Evolutionary conservation across 345 rosid genomes (phyloP).

Genomic region (Kernera saxatilis): DNA sequence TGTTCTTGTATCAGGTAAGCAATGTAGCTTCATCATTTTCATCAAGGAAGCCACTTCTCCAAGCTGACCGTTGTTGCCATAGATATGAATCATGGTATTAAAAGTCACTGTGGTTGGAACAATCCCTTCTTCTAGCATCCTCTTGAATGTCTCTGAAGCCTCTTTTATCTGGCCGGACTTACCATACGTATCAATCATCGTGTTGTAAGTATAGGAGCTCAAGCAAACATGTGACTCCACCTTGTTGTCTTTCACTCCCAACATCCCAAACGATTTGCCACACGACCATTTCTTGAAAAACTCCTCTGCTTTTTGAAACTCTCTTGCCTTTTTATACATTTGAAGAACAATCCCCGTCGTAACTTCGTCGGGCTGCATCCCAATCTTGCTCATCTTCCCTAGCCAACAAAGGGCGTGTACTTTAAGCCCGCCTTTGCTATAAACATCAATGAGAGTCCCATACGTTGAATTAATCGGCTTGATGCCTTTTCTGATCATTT

Average conservation of each 20-base stretch:
- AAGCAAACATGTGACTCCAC: slow-evolving; percentile 34
- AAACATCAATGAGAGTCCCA: slow-evolving; percentile 86
- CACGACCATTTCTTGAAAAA: slow-evolving; percentile 72
- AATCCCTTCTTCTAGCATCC: slow-evolving; percentile 67
- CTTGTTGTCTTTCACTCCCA: slow-evolving; percentile 10
- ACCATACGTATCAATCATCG: slow-evolving; percentile 83
- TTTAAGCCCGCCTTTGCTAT: slow-evolving; percentile 71
- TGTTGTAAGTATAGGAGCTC: slow-evolving; percentile 66
- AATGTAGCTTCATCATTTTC: slow-evolving; percentile 64
- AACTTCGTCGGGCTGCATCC: slow-evolving; percentile 80
- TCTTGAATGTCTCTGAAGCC: slow-evolving; percentile 55
- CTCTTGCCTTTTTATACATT: slow-evolving; percentile 78
- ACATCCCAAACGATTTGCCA: slow-evolving; percentile 33
- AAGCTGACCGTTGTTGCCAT: slow-evolving; percentile 62
- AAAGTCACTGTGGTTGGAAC: slow-evolving; percentile 81
- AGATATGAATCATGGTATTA: slow-evolving; percentile 81
- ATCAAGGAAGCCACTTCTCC: slow-evolving; percentile 62
- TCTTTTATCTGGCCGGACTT: slow-evolving; percentile 72
- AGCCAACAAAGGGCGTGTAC: slow-evolving; percentile 64
- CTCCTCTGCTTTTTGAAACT: slow-evolving; percentile 71
- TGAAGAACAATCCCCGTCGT: slow-evolving; percentile 76
- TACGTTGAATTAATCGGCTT: slow-evolving; percentile 70
- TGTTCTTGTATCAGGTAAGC: slow-evolving; percentile 77
- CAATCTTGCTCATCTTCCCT: slow-evolving; percentile 63
- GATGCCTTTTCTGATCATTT: slow-evolving; percentile 49